These are phyloP conservation scores for Phytopythium cucurbitacearum DNA, from an alignment of 352 stramenopile species.

Conservation along the genomic window DNA sequence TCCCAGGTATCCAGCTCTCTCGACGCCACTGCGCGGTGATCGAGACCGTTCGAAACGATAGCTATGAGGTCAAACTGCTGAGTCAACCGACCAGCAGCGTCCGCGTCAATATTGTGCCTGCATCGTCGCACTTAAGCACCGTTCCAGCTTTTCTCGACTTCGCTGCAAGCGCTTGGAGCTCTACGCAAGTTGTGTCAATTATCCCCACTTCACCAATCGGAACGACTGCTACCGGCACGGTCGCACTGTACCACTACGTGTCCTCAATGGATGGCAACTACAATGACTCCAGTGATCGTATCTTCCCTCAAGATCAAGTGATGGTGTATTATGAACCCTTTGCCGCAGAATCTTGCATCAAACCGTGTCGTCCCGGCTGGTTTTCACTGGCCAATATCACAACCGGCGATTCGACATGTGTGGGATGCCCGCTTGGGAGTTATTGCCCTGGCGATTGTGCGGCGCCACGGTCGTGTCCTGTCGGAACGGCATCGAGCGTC, in stretches of 20 bases:
- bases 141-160: slow-evolving; percentile 19
- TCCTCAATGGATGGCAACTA: slow-evolving; percentile 43
- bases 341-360: slow-evolving; percentile 30
- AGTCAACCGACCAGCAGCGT: slow-evolving; percentile 39
- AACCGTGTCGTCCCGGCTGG: slow-evolving; percentile 48
- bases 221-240: not conserved
- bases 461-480: slow-evolving; percentile 26
- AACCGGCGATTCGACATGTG: slow-evolving; percentile 24
- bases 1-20: slow-evolving; percentile 51
- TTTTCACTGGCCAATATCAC: slow-evolving; percentile 39
- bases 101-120: slow-evolving; percentile 20
- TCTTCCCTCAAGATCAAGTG: slow-evolving; percentile 39
- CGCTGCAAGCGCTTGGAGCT: slow-evolving; percentile 28
- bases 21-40: slow-evolving; percentile 38
- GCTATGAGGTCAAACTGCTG: slow-evolving; percentile 43
- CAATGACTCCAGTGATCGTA: slow-evolving; percentile 11
- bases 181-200: slow-evolving; percentile 28
- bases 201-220: not conserved
- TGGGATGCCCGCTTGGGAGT: slow-evolving; percentile 41
- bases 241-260: slow-evolving; percentile 20
- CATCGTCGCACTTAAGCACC: slow-evolving; percentile 7
- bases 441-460: slow-evolving; percentile 45
- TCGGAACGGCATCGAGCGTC: slow-evolving; percentile 33
- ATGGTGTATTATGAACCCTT: slow-evolving; percentile 56
- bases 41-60: slow-evolving; percentile 39